phyloP scores from a whole-genome alignment of 1,284 basidiomycete species.

The Cutaneotrichosporon sp. region DNA sequence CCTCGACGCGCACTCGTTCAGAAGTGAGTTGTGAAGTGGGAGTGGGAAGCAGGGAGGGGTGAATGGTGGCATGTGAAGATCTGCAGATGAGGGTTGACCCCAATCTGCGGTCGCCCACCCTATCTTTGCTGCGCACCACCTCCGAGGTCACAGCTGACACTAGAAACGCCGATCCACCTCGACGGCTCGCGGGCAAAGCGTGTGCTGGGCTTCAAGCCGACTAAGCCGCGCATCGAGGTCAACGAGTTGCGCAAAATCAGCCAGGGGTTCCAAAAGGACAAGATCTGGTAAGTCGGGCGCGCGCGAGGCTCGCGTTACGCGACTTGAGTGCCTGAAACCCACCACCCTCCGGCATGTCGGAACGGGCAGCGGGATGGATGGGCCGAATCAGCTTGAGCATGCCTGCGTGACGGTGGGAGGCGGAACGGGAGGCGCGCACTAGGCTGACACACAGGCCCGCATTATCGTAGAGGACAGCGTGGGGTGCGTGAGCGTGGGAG shows the following conservation, averaged over 20 bases:
- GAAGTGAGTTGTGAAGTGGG: constrained; percentile 34
- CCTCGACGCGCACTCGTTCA: constrained; percentile 67
- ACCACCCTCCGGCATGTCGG: not conserved
- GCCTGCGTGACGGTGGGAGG: constrained; percentile 1
- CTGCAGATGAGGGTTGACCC: not conserved
- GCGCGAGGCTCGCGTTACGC: too few species aligned
- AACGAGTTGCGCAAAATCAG: constrained; percentile 44
- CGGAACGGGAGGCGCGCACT: not conserved
- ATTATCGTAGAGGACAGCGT: constrained; percentile 1
- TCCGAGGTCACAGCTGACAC: constrained; percentile 7
- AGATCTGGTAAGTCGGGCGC: constrained; percentile 42
- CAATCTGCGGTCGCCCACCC: too few species aligned
- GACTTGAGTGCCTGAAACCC: not conserved
- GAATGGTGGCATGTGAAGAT: too few species aligned
- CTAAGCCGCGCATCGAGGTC: constrained; percentile 58
- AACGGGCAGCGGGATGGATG: not conserved
- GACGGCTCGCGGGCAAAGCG: constrained; percentile 45
- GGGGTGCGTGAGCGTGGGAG: not conserved
- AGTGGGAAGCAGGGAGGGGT: not conserved
- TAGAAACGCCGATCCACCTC: constrained; percentile 60
- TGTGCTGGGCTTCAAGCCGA: constrained; percentile 69
- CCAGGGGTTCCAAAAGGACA: constrained; percentile 47
- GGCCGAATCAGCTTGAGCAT: not conserved
- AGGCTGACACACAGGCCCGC: not conserved
- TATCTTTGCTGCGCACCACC: too few species aligned